Percentiles rank a stretch among this genome's conserved stretches.
Conservation (phyloP, 305 asterid species). For the Plantago lanceolata region DNA sequence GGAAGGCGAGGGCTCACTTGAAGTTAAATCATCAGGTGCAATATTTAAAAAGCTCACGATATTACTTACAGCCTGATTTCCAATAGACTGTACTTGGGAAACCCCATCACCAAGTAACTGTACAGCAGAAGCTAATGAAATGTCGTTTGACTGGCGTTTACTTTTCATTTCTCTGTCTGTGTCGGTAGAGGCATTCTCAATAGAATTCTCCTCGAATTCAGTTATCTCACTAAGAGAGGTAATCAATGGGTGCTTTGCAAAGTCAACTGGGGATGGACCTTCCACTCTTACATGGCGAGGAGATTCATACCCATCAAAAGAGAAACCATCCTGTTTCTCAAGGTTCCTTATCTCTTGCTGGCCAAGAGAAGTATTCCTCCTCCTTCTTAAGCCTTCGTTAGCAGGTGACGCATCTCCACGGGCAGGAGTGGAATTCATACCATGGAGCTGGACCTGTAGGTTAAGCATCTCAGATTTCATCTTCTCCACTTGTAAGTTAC, state of each 20-base stretch:
- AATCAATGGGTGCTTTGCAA: conserved; percentile 42
- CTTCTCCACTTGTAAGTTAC: conserved; percentile 95
- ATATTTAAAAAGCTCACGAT: conserved; percentile 82
- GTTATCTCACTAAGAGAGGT: conserved; percentile 60
- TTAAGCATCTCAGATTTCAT: conserved; percentile 99
- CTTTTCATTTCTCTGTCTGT: conserved; percentile 44
- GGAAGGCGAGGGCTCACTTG: conserved; percentile 48
- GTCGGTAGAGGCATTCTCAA: conserved; percentile 36
- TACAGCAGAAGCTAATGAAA: conserved; percentile 81
- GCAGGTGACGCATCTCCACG: conserved; percentile 49
- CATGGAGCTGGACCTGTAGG: conserved; percentile 80
- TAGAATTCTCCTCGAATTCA: conserved; percentile 62
- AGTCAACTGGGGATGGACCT: conserved; percentile 49
- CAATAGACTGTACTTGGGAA: conserved; percentile 90
- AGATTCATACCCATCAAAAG: conserved; percentile 56
- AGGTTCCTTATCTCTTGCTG: conserved; percentile 39
- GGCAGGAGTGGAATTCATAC: conserved; percentile 52
- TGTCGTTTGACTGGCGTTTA: conserved; percentile 56
- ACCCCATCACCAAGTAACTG: conserved; percentile 92
- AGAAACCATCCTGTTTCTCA: conserved; percentile 56
- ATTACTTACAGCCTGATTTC: conserved; percentile 90
- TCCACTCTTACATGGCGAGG: conserved; percentile 48
- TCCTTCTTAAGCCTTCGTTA: conserved; percentile 71
- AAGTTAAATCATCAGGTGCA: conserved; percentile 67
- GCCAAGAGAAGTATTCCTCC: conserved; percentile 44